Evolutionary conservation across 116 monocot species (phyloP).

Genomic region (Trichopus zeylanicus): DNA sequence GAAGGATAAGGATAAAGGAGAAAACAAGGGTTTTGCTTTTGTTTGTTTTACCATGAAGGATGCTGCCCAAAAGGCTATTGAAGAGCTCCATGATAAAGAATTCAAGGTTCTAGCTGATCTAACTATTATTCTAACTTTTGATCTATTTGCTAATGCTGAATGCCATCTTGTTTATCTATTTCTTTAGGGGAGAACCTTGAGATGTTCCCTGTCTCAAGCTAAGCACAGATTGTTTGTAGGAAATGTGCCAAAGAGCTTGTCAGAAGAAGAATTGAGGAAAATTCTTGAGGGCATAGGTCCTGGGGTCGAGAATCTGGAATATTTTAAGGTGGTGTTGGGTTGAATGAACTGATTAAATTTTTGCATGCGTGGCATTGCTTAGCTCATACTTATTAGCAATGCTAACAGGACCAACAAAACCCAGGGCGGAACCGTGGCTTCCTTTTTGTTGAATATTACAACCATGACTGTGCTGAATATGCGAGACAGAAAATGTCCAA

Average conservation of each 20-base stretch:
- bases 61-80: constrained; percentile 79
- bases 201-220: constrained; percentile 89
- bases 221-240: constrained; percentile 93
- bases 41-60: constrained; percentile 65
- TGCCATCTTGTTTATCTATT: not conserved
- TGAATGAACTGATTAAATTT: not conserved
- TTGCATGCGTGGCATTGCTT: not conserved
- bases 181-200: constrained; percentile 77
- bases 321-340: constrained; percentile 54
- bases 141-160: not conserved
- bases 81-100: constrained; percentile 82
- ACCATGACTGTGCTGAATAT: constrained; percentile 98
- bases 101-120: constrained; percentile 46
- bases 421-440: constrained; percentile 92
- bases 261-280: constrained; percentile 81
- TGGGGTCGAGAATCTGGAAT: constrained; percentile 88
- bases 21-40: constrained; percentile 94
- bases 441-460: constrained; percentile 95
- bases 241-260: constrained; percentile 86
- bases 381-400: not conserved
- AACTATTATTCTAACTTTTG: not conserved
- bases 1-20: constrained; percentile 83
- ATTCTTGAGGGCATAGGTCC: constrained; percentile 74
- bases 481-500: constrained; percentile 74
- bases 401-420: constrained; percentile 71